Evolutionary conservation across 139 green algal genomes (phyloP), one percentile per base, ranked within the genome.

Genomic region (Picocystis salinarum): DNA sequence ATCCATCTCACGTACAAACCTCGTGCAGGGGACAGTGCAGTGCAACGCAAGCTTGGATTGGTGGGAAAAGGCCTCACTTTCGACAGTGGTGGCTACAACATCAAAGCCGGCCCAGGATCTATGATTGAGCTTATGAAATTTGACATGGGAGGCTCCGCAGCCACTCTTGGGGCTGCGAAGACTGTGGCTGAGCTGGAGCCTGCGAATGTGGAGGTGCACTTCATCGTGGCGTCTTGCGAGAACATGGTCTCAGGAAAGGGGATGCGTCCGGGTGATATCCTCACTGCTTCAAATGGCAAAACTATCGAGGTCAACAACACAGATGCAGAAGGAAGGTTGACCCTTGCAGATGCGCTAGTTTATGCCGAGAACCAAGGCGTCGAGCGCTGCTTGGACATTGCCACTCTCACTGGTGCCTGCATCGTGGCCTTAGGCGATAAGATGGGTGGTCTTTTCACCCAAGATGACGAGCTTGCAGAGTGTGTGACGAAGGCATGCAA

Each of bases 111-210:
- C 5, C 28, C 69, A 6, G 69, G 77, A n/a, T 70, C 53, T 40
- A 87, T 94, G 78, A 94, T 94, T 29, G 82, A 93, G 60, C 61
- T 82, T 50, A 92, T 93, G 82, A 91, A 91, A 61, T 77, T 77
- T 39, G 53, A 74, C 28, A 91, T 87, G 80, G 83, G 76, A 25
- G 79, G 80, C 28, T 39, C 67, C 6, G 76, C 46, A 6, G 83
- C 80, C 1, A 75, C 73, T 4, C 69, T 93, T 15, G 84, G 84
- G 2, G 82, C 80, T 2, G 82, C 82, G 4, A 41, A 72, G 20
- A 69, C 73, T 13, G 46, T 94, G 6, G 65, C 60, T 6, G 58
- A 61, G 5, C 37, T 84, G 4, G 44, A 79, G 45, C 78, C 82
- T 26, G n/a, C 23, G 22, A 51, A 51, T 30, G 26, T 56, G 18